These are phyloP conservation scores for Xylaria sp. DNA, from an alignment of 2,329 filamentous ascomycete genomes.

Conservation along the genomic window DNA sequence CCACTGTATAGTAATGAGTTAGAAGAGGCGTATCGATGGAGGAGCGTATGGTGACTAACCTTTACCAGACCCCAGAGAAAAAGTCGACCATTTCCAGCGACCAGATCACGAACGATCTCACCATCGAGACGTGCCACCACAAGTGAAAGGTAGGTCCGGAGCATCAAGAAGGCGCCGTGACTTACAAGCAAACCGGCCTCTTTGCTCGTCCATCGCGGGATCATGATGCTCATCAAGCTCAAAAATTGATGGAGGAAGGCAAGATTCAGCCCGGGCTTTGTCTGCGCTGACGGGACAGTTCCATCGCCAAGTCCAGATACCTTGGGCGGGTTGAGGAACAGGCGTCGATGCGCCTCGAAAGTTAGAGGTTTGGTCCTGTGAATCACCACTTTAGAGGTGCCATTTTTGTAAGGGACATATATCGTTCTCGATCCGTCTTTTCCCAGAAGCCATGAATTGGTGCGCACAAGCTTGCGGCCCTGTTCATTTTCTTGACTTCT, in stretches of 20 bases:
- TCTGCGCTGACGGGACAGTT: conserved; percentile 76
- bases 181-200: conserved; percentile 86
- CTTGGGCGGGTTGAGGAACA: conserved; percentile 87
- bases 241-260: conserved; percentile 96
- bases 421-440: conserved; percentile 95
- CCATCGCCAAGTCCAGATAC: conserved; percentile 72
- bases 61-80: conserved; percentile 88
- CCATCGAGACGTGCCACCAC: conserved; percentile 90
- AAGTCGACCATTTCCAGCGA: conserved; percentile 84
- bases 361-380: conserved; percentile 85
- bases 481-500: conserved; percentile 74
- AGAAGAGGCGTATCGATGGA: background rate
- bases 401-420: conserved; percentile 85
- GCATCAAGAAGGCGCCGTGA: conserved; percentile 82
- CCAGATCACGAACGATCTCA: conserved; percentile 90
- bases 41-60: conserved; percentile 35
- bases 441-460: conserved; percentile 87
- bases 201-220: conserved; percentile 91
- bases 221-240: conserved; percentile 94
- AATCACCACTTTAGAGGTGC: conserved; percentile 87
- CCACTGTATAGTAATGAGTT: conserved; percentile 51
- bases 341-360: conserved; percentile 88
- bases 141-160: conserved; percentile 89
- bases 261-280: conserved; percentile 89
- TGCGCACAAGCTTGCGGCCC: conserved; percentile 73